These are phyloP conservation scores for Datisca glomerata DNA, from an alignment of 306 rosid species.

Conservation along the genomic window DNA sequence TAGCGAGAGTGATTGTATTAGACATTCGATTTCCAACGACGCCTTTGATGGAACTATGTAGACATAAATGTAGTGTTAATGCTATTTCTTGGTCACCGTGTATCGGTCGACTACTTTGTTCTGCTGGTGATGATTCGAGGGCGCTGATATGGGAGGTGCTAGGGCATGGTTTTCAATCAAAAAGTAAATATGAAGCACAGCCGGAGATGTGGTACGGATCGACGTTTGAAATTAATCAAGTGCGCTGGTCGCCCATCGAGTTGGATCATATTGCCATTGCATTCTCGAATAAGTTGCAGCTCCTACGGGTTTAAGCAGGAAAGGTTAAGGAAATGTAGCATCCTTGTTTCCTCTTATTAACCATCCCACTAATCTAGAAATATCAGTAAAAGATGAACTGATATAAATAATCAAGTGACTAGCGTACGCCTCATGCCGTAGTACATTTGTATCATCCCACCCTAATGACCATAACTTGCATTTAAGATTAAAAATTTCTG, in stretches of 20 bases:
- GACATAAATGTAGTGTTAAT: constrained; percentile 44
- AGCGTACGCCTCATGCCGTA: too few species aligned
- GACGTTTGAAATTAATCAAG: constrained; percentile 43
- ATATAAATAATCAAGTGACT: too few species aligned
- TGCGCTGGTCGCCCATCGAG: constrained; percentile 46
- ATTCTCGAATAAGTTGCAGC: constrained; percentile 17
- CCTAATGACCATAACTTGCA: too few species aligned
- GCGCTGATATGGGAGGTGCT: constrained; percentile 61
- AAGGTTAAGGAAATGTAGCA: too few species aligned
- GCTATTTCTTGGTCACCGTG: constrained; percentile 50
- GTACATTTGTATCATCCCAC: too few species aligned
- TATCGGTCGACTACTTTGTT: constrained; percentile 37
- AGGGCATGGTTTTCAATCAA: constrained; percentile 12
- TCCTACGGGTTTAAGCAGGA: too few species aligned
- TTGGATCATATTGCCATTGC: constrained; percentile 45
- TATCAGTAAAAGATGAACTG: too few species aligned
- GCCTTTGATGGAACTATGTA: constrained; percentile 37
- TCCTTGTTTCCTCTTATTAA: too few species aligned
- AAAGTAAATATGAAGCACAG: constrained; percentile 17
- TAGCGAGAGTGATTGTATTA: constrained; percentile 40
- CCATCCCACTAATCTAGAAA: too few species aligned
- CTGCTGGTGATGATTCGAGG: constrained; percentile 46
- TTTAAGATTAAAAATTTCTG: too few species aligned
- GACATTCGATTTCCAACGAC: constrained; percentile 56
- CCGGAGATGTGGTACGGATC: constrained; percentile 43